These are phyloP conservation scores for Starmera stellimalicola DNA, from an alignment of 1,139 yeast genomes.

Conservation along the genomic window DNA sequence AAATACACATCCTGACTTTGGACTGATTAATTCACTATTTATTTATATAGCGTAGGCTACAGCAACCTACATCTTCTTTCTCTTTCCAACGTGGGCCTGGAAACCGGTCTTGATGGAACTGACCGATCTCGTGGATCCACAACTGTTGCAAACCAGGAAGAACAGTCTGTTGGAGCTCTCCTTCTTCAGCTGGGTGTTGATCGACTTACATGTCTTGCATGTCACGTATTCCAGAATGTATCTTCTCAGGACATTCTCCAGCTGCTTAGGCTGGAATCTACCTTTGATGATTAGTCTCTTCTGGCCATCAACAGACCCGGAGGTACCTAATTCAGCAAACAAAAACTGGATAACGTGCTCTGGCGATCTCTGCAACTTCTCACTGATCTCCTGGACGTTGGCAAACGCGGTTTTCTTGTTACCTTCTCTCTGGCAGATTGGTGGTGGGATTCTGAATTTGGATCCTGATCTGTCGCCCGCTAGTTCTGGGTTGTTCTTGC, in stretches of 20 bases:
- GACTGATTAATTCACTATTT: too few relatives aligned
- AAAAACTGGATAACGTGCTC: slow-evolving; percentile 94
- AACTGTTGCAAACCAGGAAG: slow-evolving; percentile 94
- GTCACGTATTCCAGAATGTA: slow-evolving; percentile 96
- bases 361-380: slow-evolving; percentile 90
- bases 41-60: too few relatives aligned
- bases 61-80: slow-evolving; percentile 38
- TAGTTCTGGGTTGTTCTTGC: slow-evolving; percentile 92
- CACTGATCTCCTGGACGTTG: slow-evolving; percentile 89
- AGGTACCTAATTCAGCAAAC: slow-evolving; percentile 98
- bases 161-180: slow-evolving; percentile 94
- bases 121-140: slow-evolving; percentile 97
- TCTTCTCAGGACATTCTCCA: slow-evolving; percentile 93
- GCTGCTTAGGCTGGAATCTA: slow-evolving; percentile 94
- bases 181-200: slow-evolving; percentile 92
- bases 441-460: slow-evolving; percentile 96
- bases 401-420: slow-evolving; percentile 93
- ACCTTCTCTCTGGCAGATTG: slow-evolving; percentile 95
- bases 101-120: slow-evolving; percentile 98
- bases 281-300: slow-evolving; percentile 96
- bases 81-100: slow-evolving; percentile 90
- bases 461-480: slow-evolving; percentile 94
- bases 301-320: slow-evolving; percentile 98
- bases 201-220: slow-evolving; percentile 97
- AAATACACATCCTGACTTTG: too few relatives aligned